Evolutionary conservation across 208 protist genomes (phyloP), one percentile per base, ranked within the genome.

Genomic region (Herpetomonas samuelpessoai): DNA sequence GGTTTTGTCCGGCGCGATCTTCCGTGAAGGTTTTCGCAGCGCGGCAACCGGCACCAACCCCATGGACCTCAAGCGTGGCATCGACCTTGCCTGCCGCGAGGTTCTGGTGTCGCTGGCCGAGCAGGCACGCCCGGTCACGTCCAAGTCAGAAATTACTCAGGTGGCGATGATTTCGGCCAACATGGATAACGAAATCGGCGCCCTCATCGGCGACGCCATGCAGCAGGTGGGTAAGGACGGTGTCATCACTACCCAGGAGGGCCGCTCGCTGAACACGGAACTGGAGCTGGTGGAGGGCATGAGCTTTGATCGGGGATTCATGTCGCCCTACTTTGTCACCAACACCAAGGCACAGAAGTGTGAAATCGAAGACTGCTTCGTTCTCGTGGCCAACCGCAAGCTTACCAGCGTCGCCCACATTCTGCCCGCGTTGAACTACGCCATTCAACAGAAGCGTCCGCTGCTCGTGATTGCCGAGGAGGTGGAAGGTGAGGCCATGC

Each of bases 91-190:
- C 30, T 97, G 99, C 28, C 86, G 95, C 21, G 68, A 76, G 58
- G 91, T 99, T 56, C 71, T 98, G 9, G 61, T 78, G 7, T 91
- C 96, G 30, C 86, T 99, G 2, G 96, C 97, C 47, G 76, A 89
- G 52, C 76, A 97, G 63, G 86, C 97, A 49, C 97, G 98, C 53
- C 80, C 87, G 22, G 97, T 99, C 39, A 97, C 96, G 19, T 98
- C 97, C 63, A 96, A 93, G 58, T 97, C 98, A 46, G 97, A 99
- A 74, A 98, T 99, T 62, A 91, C 79, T 30, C 96, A 99, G 77
- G 98, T 99, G 31, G 99, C 98, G n/a, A 99, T 99, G 68, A 99
- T 99, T 57, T 99, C 98, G 2, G 98, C 99, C 7, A 99, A 99
- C 85, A 98, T 98, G 68, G 99, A 99, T 68, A 74, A 71, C 12